Percentiles rank a stretch among this genome's conserved stretches.
Conservation (phyloP, 805 yeast species). For the Danielozyma ontarioensis region DNA sequence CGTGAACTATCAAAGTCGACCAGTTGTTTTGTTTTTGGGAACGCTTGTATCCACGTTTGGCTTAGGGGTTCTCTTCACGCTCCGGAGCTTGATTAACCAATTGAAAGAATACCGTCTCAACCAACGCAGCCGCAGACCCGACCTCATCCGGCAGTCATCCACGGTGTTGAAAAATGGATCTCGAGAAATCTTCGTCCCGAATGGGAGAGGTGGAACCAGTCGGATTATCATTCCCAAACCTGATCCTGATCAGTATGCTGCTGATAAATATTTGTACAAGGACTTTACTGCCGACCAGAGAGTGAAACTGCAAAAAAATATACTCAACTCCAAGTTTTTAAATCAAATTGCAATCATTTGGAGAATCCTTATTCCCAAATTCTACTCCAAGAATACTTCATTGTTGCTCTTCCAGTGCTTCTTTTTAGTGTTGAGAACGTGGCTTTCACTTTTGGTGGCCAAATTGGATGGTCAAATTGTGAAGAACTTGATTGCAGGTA, state of each 20-base stretch:
- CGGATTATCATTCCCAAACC: slow-evolving; percentile 44
- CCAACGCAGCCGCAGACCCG: slow-evolving; percentile 25
- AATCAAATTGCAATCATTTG: slow-evolving; percentile 72
- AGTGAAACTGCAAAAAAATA: slow-evolving; percentile 21
- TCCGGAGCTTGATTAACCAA: slow-evolving; percentile 23
- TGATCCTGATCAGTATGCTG: slow-evolving; percentile 47
- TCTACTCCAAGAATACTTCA: slow-evolving; percentile 61
- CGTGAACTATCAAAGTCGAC: slow-evolving; percentile 37
- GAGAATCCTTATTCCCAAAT: slow-evolving; percentile 74
- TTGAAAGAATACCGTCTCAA: slow-evolving; percentile 25
- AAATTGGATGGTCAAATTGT: slow-evolving; percentile 90
- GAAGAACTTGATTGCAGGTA: slow-evolving; percentile 78
- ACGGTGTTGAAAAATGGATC: slow-evolving; percentile 40
- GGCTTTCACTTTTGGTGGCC: slow-evolving; percentile 81
- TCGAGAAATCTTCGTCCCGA: slow-evolving; percentile 46
- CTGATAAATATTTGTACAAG: slow-evolving; percentile 50
- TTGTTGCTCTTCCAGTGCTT: slow-evolving; percentile 65
- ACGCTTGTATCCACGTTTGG: slow-evolving; percentile 39
- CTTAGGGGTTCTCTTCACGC: slow-evolving; percentile 27
- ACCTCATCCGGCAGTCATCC: slow-evolving; percentile 36
- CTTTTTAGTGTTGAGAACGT: slow-evolving; percentile 76
- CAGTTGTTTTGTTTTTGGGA: slow-evolving; percentile 36
- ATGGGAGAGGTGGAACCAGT: slow-evolving; percentile 31
- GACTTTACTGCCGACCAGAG: slow-evolving; percentile 34
- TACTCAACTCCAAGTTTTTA: slow-evolving; percentile 58